Conservation (phyloP, 2,329 filamentous ascomycete genomes). For the Pseudogymnoascus pannorum region DNA sequence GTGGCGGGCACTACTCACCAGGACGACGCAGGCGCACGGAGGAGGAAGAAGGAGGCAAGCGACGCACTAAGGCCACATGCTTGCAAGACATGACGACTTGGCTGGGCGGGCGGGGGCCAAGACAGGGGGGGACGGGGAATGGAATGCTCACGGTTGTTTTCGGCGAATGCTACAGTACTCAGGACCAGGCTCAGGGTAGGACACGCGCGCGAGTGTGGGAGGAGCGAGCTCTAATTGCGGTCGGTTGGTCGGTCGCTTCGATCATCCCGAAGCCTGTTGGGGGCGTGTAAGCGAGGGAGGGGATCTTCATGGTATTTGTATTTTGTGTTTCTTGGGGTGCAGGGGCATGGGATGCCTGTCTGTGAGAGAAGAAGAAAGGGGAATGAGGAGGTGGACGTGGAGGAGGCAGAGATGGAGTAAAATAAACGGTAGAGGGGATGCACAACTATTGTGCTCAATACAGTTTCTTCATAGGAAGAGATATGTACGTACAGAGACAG, state of each 20-base stretch:
- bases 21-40: background rate
- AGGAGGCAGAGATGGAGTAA: background rate
- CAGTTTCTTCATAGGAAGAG: too few species aligned
- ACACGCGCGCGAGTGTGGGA: too few species aligned
- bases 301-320: background rate
- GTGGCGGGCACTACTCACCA: background rate
- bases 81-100: background rate
- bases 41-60: too few species aligned
- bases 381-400: background rate
- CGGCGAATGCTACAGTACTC: background rate
- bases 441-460: background rate
- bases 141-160: background rate
- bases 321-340: background rate
- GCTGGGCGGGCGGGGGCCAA: background rate
- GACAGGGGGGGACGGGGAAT: background rate
- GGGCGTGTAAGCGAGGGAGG: background rate
- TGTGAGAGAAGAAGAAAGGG: too few species aligned
- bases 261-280: background rate
- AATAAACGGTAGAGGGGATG: background rate
- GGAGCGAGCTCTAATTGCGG: background rate
- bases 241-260: background rate
- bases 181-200: too few species aligned
- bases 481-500: too few species aligned
- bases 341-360: too few species aligned
- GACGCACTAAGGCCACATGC: conserved; percentile 2